These are phyloP conservation scores for Mrakia blollopis DNA, from an alignment of 768 basidiomycete genomes.

Conservation along the genomic window DNA sequence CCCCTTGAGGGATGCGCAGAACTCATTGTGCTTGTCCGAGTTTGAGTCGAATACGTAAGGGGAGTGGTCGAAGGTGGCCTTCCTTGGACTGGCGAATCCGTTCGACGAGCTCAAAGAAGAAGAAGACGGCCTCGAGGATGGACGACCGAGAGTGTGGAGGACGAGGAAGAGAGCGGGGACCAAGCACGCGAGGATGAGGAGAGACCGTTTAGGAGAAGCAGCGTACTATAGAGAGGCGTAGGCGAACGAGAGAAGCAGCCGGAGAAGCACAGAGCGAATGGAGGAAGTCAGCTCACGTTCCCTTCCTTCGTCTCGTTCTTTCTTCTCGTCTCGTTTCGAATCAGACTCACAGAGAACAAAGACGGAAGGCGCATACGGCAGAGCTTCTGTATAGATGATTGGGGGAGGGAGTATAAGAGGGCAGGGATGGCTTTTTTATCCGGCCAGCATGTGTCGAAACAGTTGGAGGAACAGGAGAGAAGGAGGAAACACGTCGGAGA, in stretches of 20 bases:
- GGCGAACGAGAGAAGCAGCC: background rate
- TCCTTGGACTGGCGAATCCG: background rate
- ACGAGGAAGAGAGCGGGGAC: background rate
- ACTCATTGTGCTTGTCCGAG: background rate
- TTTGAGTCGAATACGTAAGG: constrained; percentile 10
- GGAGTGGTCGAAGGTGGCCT: background rate
- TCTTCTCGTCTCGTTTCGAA: background rate
- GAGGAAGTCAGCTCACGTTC: constrained; percentile 1
- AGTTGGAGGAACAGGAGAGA: too few species aligned
- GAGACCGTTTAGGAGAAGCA: background rate
- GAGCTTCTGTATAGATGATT: background rate
- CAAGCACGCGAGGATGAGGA: background rate
- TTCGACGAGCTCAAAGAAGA: background rate
- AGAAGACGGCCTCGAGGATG: background rate
- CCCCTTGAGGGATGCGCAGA: background rate
- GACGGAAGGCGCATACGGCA: constrained; percentile 1
- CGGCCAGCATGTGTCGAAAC: too few species aligned
- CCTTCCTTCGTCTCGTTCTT: too few species aligned
- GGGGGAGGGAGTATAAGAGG: background rate
- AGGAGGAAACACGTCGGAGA: too few species aligned
- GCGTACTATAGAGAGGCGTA: background rate
- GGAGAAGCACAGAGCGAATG: background rate
- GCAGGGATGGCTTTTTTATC: too few species aligned
- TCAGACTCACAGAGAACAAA: background rate
- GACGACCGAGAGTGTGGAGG: background rate